Evolutionary conservation across 2,329 filamentous ascomycete genomes (phyloP), one percentile per base, ranked within the genome.

Genomic region (Trichoderma arundinaceum): DNA sequence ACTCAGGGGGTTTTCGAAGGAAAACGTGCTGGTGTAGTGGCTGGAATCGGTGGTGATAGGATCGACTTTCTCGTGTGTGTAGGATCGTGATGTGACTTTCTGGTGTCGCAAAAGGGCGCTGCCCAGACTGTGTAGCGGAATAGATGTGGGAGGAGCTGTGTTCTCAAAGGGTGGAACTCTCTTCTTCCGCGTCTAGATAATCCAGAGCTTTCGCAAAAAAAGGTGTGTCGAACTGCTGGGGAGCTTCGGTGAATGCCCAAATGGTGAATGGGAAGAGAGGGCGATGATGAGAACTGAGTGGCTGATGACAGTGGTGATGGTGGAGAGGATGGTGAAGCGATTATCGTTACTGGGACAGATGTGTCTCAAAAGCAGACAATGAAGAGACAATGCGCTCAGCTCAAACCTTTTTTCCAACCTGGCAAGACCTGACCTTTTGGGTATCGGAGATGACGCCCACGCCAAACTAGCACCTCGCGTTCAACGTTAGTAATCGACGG

Each of bases 1-100:
- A 94, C 92, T 73, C 91, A 88, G 85, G 83, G 86, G 86, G 87
- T 85, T 88, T 89, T 91, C 90, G 85, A 92, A 93, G 83, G 90
- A 93, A 94, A 94, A 93, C 90, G 89, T 91, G 92, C 90, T 92
- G 91, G 90, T 94, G 91, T 82, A 86, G 83, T 85, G 84, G 79
- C 78, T 78, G 77, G 72, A 63, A 68, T 74, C 74, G 76, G 69
- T 76, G 74, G 38, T 67, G 74, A 51, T 43, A 67, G 76, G 71
- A 77, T 77, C 78, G 78, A 73, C 77, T 77, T 32, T 79, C 78
- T 78, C 79, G 76, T 74, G 48, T 61, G 48, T 61, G 76, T 72
- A 76, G 74, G 73, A 73, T 75, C 76, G 77, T 78, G 77, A 78
- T 77, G 75, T 77, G 77, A 74, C 71, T 68, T 70, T 58, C 32